Conservation (phyloP, 2,329 filamentous ascomycete genomes). For the Trichoderma sp. region DNA sequence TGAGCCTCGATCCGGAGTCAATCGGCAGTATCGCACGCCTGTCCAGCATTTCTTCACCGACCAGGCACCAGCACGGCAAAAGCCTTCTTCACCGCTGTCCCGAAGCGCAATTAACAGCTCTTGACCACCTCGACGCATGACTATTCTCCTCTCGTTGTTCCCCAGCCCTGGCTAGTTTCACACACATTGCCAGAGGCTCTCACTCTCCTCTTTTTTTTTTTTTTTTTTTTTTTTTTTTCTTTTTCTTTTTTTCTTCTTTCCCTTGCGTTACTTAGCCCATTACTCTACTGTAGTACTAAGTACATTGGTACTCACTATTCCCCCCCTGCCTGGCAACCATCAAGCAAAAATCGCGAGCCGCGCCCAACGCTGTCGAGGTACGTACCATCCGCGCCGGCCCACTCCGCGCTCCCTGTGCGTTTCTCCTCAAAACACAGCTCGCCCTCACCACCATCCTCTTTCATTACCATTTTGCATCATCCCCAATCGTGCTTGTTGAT, state of each 20-base stretch:
- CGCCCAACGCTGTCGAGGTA: slow-evolving; percentile 30
- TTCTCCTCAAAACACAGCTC: slow-evolving; percentile 37
- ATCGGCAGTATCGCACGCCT: background rate
- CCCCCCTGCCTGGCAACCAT: slow-evolving; percentile 33
- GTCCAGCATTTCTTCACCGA: background rate
- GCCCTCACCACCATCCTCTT: slow-evolving; percentile 32
- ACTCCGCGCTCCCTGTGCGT: slow-evolving; percentile 29
- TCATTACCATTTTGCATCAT: slow-evolving; percentile 36
- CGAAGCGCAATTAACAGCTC: background rate
- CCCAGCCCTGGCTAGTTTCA: background rate
- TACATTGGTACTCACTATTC: no score
- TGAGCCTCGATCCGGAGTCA: slow-evolving; percentile 1
- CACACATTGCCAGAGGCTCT: background rate
- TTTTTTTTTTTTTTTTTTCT: background rate
- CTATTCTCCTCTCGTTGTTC: background rate
- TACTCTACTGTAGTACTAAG: no score
- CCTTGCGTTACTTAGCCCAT: background rate
- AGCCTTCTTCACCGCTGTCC: slow-evolving; percentile 12
- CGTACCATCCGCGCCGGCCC: slow-evolving; percentile 33
- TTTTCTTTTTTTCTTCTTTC: background rate
- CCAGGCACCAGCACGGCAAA: background rate
- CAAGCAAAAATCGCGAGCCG: slow-evolving; percentile 28
- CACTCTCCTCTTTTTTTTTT: no score
- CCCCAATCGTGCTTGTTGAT: slow-evolving; percentile 27
- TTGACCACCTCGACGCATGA: background rate